phyloP scores from a whole-genome alignment of 345 rosid species.

The Eucalyptus regnans region DNA sequence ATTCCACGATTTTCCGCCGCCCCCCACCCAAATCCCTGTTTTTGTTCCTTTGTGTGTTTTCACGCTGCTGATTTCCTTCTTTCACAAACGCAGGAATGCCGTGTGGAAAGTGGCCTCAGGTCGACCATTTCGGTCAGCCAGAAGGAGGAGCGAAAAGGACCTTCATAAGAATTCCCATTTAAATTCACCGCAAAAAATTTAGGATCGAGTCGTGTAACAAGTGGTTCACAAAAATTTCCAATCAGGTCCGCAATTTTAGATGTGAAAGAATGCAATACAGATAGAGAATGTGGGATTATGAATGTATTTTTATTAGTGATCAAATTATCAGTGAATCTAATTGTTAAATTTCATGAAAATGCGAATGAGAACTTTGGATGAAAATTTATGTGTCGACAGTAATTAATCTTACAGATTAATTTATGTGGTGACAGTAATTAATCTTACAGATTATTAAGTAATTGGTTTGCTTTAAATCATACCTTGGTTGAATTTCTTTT shows the following conservation, averaged over 20 bases:
- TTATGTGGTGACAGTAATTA: too few relatives aligned
- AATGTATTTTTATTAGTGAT: accelerated
- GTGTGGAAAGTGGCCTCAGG: too few relatives aligned
- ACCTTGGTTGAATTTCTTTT: accelerated
- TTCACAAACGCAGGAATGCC: too few relatives aligned
- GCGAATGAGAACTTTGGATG: accelerated
- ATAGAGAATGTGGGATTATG: accelerated
- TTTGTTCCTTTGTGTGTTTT: too few relatives aligned
- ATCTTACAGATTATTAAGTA: accelerated
- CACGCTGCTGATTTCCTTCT: accelerated
- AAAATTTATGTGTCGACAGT: too few relatives aligned
- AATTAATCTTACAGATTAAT: too few relatives aligned
- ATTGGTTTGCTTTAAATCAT: accelerated
- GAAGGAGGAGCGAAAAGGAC: neutral
- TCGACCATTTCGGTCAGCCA: too few relatives aligned
- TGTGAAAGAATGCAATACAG: neutral
- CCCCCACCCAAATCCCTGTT: too few relatives aligned
- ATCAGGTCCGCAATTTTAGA: too few relatives aligned
- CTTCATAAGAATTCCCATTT: accelerated
- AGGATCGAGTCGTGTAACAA: accelerated
- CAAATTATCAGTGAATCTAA: neutral
- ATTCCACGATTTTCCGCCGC: too few relatives aligned
- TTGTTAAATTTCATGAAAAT: too few relatives aligned
- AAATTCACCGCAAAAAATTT: accelerated
- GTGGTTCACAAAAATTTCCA: too few relatives aligned